phyloP scores from a whole-genome alignment of 495 filamentous ascomycete species.

The Penicillium roqueforti region DNA sequence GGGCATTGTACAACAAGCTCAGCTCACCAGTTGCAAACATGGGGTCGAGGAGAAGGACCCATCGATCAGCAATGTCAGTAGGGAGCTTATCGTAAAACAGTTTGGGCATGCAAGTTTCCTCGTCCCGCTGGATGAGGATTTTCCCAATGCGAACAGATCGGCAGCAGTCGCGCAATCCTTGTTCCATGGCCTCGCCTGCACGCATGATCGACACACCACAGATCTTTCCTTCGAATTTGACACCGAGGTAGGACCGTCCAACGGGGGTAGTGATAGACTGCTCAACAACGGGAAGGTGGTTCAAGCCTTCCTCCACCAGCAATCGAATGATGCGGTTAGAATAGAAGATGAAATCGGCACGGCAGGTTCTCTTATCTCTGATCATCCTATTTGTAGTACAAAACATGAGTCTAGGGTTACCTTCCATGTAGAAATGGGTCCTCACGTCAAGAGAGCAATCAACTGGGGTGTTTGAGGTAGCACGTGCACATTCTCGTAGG shows the following conservation, averaged over 20 bases:
- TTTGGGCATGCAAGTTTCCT: slow-evolving; percentile 86
- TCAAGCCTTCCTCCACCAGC: slow-evolving; percentile 95
- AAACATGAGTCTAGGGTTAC: slow-evolving; percentile 16
- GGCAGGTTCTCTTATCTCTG: slow-evolving; percentile 78
- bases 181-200: slow-evolving; percentile 97
- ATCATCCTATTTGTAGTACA: slow-evolving; percentile 67
- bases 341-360: slow-evolving; percentile 98
- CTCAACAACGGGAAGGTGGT: slow-evolving; percentile 88
- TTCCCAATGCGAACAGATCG: slow-evolving; percentile 95
- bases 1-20: neutral
- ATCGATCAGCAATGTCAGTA: slow-evolving; percentile 83
- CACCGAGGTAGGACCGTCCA: slow-evolving; percentile 80
- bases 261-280: slow-evolving; percentile 88
- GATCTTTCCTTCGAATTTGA: slow-evolving; percentile 96
- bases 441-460: slow-evolving; percentile 95
- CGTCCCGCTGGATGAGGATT: slow-evolving; percentile 95
- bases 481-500: slow-evolving; percentile 82
- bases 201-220: slow-evolving; percentile 98
- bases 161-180: slow-evolving; percentile 93
- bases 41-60: slow-evolving; percentile 93
- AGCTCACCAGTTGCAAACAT: slow-evolving; percentile 94
- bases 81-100: slow-evolving; percentile 97
- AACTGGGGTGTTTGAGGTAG: slow-evolving; percentile 93
- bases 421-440: slow-evolving; percentile 16
- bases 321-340: slow-evolving; percentile 97